Evolutionary conservation across 129 eudicot species (phyloP).

Genomic region (Silybum marianum): DNA sequence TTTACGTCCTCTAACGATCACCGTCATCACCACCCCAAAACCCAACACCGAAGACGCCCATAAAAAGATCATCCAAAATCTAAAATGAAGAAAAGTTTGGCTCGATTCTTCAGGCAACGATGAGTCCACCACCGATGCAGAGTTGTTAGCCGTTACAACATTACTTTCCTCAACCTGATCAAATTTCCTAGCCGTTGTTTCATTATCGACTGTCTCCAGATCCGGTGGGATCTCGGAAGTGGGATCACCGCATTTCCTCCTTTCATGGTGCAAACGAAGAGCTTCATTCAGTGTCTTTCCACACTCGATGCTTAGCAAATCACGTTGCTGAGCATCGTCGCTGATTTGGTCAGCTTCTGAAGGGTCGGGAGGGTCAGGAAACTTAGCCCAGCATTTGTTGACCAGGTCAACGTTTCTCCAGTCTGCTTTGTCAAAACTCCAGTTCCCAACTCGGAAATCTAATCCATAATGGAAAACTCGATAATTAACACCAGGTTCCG

Average conservation of each 20-base stretch:
- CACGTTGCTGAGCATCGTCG: constrained; percentile 51
- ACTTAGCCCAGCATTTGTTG: constrained; percentile 85
- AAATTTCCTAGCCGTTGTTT: constrained; percentile 36
- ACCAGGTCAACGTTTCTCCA: constrained; percentile 80
- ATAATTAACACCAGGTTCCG: constrained; percentile 67
- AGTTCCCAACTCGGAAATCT: constrained; percentile 74
- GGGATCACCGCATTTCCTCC: constrained; percentile 57
- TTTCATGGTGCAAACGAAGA: constrained; percentile 63
- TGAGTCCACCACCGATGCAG: constrained; percentile 42
- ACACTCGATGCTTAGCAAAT: constrained; percentile 89
- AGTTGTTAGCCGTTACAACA: constrained; percentile 14
- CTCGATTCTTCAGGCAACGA: constrained; percentile 44
- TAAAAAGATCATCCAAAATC: constrained; percentile 67
- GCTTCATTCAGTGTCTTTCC: constrained; percentile 74
- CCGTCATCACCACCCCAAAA: constrained; percentile 51
- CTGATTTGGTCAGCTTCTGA: constrained; percentile 60
- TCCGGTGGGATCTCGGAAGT: constrained; percentile 33
- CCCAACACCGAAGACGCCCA: constrained; percentile 72
- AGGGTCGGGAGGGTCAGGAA: constrained; percentile 90
- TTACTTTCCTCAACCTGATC: constrained; percentile 36
- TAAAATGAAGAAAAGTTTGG: constrained; percentile 49
- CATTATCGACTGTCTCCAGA: constrained; percentile 29
- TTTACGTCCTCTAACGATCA: constrained; percentile 55
- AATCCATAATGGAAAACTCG: constrained; percentile 92
- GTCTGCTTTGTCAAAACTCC: constrained; percentile 95